Percentiles rank a stretch among this genome's conserved stretches.
Evolutionary conservation across 805 yeast genomes (phyloP).

Genomic region (Candida odintsovae): DNA sequence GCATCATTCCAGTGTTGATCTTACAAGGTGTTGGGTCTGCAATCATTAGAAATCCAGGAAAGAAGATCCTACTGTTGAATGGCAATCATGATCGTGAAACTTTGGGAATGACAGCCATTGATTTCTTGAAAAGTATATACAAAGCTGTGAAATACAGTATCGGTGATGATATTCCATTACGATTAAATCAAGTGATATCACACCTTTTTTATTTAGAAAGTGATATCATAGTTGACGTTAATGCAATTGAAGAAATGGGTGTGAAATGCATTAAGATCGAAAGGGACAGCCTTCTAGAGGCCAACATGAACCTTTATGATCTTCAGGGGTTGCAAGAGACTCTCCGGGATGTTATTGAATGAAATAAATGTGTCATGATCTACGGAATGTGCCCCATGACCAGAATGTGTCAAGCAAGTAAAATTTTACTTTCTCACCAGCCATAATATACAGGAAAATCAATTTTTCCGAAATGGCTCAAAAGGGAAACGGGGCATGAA

Average conservation of each 20-base stretch:
- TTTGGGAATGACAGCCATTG: slow-evolving; percentile 52
- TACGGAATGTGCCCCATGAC: too few relatives aligned
- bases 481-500: too few relatives aligned
- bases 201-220: slow-evolving; percentile 56
- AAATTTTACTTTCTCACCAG: too few relatives aligned
- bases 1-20: slow-evolving; percentile 73
- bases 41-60: slow-evolving; percentile 30
- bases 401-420: too few relatives aligned
- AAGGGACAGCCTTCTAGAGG: slow-evolving; percentile 19
- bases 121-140: slow-evolving; percentile 50
- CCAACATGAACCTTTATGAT: slow-evolving; percentile 31
- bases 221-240: slow-evolving; percentile 44
- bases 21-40: slow-evolving; percentile 70
- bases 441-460: too few relatives aligned
- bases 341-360: slow-evolving; percentile 11
- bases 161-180: slow-evolving; percentile 3
- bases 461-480: too few relatives aligned
- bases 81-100: slow-evolving; percentile 81
- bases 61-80: slow-evolving; percentile 62
- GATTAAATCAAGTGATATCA: slow-evolving; percentile 48
- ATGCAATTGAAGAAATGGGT: slow-evolving; percentile 34
- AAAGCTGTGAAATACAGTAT: slow-evolving; percentile 51
- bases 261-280: slow-evolving; percentile 41
- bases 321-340: slow-evolving; percentile 32
- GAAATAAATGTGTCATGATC: background rate